Base-by-base conservation (phyloP, 2,329 filamentous ascomycete genomes). In the Dothideomycetes sp. region DNA sequence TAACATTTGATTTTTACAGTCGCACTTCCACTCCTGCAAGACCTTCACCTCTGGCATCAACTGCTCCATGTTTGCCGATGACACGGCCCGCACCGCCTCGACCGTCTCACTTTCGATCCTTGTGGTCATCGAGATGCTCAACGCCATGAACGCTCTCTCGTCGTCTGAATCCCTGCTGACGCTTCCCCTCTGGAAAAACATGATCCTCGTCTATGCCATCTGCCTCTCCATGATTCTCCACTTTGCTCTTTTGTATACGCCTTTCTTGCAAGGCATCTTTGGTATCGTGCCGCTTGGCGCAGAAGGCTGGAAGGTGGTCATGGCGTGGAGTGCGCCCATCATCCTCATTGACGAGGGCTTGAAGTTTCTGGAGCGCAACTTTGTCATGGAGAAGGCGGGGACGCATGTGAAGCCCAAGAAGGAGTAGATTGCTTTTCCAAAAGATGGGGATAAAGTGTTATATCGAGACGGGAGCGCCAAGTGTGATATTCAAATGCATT, bases 111-210 rank as follows among this genome's bases (percentile, higher is more conserved):
- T 98, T 45, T 94, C 85, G 29, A 79, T 80, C 54, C 73, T 98
- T 14, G 91, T 98, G 34, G 87, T 95, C 45, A 96, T 98, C 56
- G 91, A 98, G 68, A 98, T 98, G 91, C 76, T 98, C 59, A 98
- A 98, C 65, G 91, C 91, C 52, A 89, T 96, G 82, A 98, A 98
- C 58, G 91, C 89, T 1, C 74, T 98, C 22, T 95, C 87, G 2
- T 94, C 87, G 1, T 94, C 85, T 61, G 91, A 98, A 64, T 94
- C 85, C 12, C 77, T 98, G 10, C 65, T 98, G 41, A 95, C 88
- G 2, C 75, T 98, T 46, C 89, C 88, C 8, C 70, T 98, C n/a
- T 95, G 89, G 89, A 78, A 89, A 58, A 98, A 98, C 68, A 91
- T 94, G 81, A 91, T 94, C 73, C 79, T 98, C 14, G 85, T 98